Evolutionary conservation across 2,329 filamentous ascomycete genomes (phyloP).

Genomic region (Aspergillus cejpii): DNA sequence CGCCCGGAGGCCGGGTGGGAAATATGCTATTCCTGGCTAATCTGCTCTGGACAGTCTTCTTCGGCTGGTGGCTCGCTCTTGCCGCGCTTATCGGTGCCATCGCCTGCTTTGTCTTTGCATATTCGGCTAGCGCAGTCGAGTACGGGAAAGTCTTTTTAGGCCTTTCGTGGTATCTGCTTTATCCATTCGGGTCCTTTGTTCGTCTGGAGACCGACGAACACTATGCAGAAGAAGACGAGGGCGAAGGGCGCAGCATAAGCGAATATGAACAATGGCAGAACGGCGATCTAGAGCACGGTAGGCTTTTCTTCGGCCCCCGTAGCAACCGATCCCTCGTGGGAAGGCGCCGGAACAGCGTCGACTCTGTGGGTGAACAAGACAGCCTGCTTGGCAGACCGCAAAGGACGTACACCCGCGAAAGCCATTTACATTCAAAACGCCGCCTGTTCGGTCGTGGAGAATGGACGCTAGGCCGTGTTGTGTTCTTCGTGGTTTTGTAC

Average conservation of each 20-base stretch:
- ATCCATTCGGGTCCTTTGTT: conserved; percentile 95
- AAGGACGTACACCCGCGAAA: conserved; percentile 44
- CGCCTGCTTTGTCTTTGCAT: conserved; percentile 72
- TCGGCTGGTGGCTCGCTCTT: conserved; percentile 91
- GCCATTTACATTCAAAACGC: conserved; percentile 58
- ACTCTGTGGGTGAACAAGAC: conserved; percentile 82
- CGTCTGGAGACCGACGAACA: conserved; percentile 88
- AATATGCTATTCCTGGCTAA: conserved; percentile 84
- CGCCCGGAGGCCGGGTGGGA: conserved; percentile 79
- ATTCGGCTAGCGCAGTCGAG: conserved; percentile 69
- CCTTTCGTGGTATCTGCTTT: conserved; percentile 78
- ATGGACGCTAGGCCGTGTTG: conserved; percentile 89
- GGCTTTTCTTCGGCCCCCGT: conserved; percentile 87
- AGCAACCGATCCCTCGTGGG: conserved; percentile 73
- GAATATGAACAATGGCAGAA: conserved; percentile 99
- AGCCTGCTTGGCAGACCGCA: conserved; percentile 69
- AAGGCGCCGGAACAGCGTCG: conserved; percentile 77
- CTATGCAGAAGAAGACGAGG: conserved; percentile 88
- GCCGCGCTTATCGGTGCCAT: conserved; percentile 67
- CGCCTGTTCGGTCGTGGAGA: conserved; percentile 89
- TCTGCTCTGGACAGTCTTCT: conserved; percentile 78
- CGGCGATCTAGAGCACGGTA: conserved; percentile 89
- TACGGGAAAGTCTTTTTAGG: conserved; percentile 84
- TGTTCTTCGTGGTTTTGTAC: conserved; percentile 97
- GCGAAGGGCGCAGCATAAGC: conserved; percentile 92